These are phyloP conservation scores for Hypomyces perniciosus DNA, from an alignment of 2,329 filamentous ascomycete species.

Conservation along the genomic window DNA sequence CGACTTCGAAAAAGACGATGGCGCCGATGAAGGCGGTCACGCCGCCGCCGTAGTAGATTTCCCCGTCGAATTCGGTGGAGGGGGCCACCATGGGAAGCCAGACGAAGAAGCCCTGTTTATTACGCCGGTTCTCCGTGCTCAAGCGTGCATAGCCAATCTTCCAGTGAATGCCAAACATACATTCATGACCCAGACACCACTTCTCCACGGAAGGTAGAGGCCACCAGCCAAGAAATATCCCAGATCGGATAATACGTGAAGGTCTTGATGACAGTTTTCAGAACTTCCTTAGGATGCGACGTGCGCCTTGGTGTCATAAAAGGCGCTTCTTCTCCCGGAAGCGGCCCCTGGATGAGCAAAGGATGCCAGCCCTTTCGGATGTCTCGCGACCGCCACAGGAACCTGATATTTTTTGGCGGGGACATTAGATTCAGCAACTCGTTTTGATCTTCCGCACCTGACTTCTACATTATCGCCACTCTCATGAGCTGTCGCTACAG, in stretches of 20 bases:
- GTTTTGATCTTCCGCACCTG: neutral
- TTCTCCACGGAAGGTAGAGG: conserved; percentile 34
- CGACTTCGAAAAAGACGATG: conserved; percentile 56
- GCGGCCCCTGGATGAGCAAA: conserved; percentile 21
- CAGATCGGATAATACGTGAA: conserved; percentile 31
- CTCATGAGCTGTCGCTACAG: conserved; percentile 3
- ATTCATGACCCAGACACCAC: conserved; percentile 9
- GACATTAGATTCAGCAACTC: neutral
- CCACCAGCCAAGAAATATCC: conserved; percentile 39
- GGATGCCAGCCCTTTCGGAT: conserved; percentile 38
- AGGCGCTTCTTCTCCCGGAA: conserved; percentile 13
- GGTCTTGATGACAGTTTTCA: conserved; percentile 30
- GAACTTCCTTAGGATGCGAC: conserved; percentile 20
- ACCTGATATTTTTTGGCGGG: conserved; percentile 23
- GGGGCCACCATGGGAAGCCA: conserved; percentile 54
- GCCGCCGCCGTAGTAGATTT: conserved; percentile 50
- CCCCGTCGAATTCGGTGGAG: conserved; percentile 45
- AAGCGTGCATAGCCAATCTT: neutral
- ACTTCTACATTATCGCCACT: conserved; percentile 3
- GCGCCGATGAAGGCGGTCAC: conserved; percentile 62
- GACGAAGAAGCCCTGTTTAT: conserved; percentile 53
- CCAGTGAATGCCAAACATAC: conserved; percentile 34
- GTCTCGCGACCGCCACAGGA: conserved; percentile 37
- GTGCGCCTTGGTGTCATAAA: conserved; percentile 17
- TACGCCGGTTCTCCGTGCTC: conserved; percentile 31